Base-by-base conservation (phyloP, 345 rosid species). In the Eucalyptus polybractea region DNA sequence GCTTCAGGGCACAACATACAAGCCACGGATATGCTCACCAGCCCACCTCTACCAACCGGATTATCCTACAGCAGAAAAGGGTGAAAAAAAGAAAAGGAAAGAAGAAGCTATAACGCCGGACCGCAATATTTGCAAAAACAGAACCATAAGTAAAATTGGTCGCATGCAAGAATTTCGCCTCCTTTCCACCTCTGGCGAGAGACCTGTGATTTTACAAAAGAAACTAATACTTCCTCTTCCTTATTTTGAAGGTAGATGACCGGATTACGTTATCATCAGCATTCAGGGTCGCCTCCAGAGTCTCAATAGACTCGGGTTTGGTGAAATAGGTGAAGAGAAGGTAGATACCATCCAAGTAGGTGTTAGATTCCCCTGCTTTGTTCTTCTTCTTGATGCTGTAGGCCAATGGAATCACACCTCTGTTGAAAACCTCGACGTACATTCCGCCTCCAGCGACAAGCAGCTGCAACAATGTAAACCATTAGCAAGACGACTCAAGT, bases 361-460 rank as follows among this genome's bases (percentile, higher is more conserved):
- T 96, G 93, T 96, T 96, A 15, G 94, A 89, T 88, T 95, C 98
- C 42, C 99, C 98, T 8, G 95, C 99, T 93, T 91, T 98, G 96
- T 98, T 95, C 92, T 91, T 98, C 95, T 93, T 98, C 89, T 92
- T 95, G 90, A 98, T 98, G 93, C 96, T 92, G 89, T 98, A 98
- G 81, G 98, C 96, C 88, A 98, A 90, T 53, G 99, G 99, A 91
- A 98, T 93, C 51, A 96, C 98, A 50, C 99, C 99, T 94, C 99
- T 95, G 93, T 98, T 97, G 93, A 97, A 97, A 49, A 97, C 98
- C 92, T 98, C 99, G 5, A 96, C 94, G 37, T 97, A 97, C 99
- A 97, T 98, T 89, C 98, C 99, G 15, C 99, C 99, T 11, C 97
- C 99, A n/a, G 99, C 98, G 88, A 98, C 97, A 88, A 98, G 99